Evolutionary conservation across 2,329 filamentous ascomycete species (phyloP), one percentile per base, ranked within the genome.

Genomic region (Cadophora malorum): DNA sequence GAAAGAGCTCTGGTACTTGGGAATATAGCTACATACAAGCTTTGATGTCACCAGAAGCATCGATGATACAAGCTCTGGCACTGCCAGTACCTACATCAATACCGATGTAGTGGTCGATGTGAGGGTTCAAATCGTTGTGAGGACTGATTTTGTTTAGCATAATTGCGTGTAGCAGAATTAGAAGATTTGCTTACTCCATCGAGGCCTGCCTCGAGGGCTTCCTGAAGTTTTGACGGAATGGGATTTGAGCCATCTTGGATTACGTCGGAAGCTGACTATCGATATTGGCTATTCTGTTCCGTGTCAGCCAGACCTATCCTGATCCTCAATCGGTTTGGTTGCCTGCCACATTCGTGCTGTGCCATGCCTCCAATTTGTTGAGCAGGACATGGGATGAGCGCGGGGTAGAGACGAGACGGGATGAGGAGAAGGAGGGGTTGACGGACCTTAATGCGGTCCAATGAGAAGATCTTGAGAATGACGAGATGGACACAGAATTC

Each of bases 61-160:
- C 93, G 80, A 99, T 97, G 78, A 99, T 93, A 81, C 96, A 98
- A 65, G 96, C 96, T 78, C 96, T 89, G 49, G 95, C 96, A 79
- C 93, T 97, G 66, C 96, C 96, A 23, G 96, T 99, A 63, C 96
- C 96, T 62, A 99, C 95, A 82, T 99, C 96, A 74, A 99, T 93
- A 69, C 95, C 95, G 77, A 98, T 87, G 76, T 86, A 90, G 75
- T 89, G 84, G 69, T 88, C 84, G 80, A 88, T 70, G 60, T 76
- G 75, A 31, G 76, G 75, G 59, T 77, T 76, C n/a, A 78, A 65
- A 35, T 78, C 77, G 61, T 78, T 76, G 55, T 78, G 75, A 70
- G 77, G 77, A 70, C 75, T 77, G 38, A 14, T 45, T 16, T 59
- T 68, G 31, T 63, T 72, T 35, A 73, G 66, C 28, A 65, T 55